Evolutionary conservation across 768 basidiomycete species (phyloP), one percentile per base, ranked within the genome.

Genomic region (Termitomyces sp.): DNA sequence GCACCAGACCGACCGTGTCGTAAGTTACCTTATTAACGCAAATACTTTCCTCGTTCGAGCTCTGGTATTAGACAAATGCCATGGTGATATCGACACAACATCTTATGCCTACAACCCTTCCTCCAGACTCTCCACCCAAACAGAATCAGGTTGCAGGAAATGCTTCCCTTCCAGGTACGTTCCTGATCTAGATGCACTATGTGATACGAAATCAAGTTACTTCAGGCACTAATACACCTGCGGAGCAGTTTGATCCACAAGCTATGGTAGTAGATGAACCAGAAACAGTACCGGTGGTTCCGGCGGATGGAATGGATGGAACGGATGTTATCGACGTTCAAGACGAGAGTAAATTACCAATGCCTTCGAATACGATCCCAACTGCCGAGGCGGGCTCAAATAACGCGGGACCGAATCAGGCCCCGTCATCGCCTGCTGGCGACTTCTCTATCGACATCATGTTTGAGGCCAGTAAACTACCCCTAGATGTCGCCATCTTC

Each of bases 61-160:
- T 39, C 48, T 19, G n/a, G 40, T 28, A 44, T 12, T 63, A 95
- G 92, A 94, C 94, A 6, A 82, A 85, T 62, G 92, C 93, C 0
- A 97, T 97, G 94, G 79, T 87, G 10, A 91, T 91, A 55, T 92
- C 92, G 10, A 95, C 93, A 1, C 84, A 89, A 61, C 92, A 95
- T 70, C 75, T 96, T 27, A 74, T 79, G 71, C 78, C 81, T 32
- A 58, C 66, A 42, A 56, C 66, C 30, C 57, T 61, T 44, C 57
- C 68, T 61, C 46, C 70, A 28, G 70, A 71, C 9, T 59, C 65
- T 9, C 60, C 63, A 37, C 61, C 64, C 54, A 65, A 63, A 49
- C 54, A 59, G 43, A 59, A 40, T 21, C 56, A 54, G 41, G 42
- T 21, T 37, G 40, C 57, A 28, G 51, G 50, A 14, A 45, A 42